phyloP scores from a whole-genome alignment of 345 rosid genomes.

The Balakata baccata region DNA sequence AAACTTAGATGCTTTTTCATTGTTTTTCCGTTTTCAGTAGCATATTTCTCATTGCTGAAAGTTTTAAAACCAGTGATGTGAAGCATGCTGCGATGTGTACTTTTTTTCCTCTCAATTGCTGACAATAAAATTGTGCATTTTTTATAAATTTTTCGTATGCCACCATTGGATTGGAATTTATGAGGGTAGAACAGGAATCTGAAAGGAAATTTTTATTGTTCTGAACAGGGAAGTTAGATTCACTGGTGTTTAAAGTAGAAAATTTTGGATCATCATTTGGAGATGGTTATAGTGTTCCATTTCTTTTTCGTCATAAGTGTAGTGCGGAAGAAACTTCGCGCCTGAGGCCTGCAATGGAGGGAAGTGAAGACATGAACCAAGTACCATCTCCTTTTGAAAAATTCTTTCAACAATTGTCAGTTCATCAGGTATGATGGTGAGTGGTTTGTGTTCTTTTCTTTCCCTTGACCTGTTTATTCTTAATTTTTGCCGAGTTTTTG shows the following conservation, averaged over 20 bases:
- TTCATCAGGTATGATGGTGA: conserved; percentile 86
- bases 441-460: conserved; percentile 20
- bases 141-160: background rate
- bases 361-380: conserved; percentile 14
- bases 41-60: background rate
- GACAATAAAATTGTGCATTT: background rate
- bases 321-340: background rate
- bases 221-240: conserved; percentile 7
- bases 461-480: too few species aligned
- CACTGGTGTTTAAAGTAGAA: conserved; percentile 22
- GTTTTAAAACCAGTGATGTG: background rate
- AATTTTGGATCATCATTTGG: conserved; percentile 21
- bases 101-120: too few species aligned
- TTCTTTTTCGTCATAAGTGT: background rate
- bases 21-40: background rate
- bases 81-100: background rate
- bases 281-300: background rate
- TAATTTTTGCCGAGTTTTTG: background rate
- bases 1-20: background rate
- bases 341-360: conserved; percentile 17
- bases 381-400: conserved; percentile 12
- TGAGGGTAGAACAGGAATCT: background rate
- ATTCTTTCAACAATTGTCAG: conserved; percentile 31
- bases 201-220: background rate
- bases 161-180: background rate